These are phyloP conservation scores for Dillenia turbinata DNA, from an alignment of 164 flowering plant genomes.

Conservation along the genomic window DNA sequence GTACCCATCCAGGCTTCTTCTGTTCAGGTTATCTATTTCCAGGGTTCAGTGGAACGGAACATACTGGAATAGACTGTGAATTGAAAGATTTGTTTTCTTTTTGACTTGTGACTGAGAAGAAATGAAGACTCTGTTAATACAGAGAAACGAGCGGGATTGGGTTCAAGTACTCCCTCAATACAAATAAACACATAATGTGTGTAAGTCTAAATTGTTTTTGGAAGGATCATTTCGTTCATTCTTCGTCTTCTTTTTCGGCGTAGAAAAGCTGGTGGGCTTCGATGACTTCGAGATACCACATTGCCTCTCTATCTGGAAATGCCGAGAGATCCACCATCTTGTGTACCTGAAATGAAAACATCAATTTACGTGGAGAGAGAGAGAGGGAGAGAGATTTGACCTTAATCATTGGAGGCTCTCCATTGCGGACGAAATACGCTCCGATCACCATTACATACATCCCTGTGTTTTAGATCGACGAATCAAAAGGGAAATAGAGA, in stretches of 20 bases:
- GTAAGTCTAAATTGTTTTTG: neutral
- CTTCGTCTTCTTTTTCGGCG: constrained; percentile 25
- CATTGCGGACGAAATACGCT: constrained; percentile 28
- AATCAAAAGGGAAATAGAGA: neutral
- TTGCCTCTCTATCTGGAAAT: constrained; percentile 82
- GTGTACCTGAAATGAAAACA: constrained; percentile 57
- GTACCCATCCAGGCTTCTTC: too few species aligned
- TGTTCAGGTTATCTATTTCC: too few species aligned
- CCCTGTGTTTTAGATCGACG: constrained; percentile 29
- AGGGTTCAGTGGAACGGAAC: too few species aligned
- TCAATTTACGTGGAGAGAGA: neutral
- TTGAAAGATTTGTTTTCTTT: too few species aligned
- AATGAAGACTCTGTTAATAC: too few species aligned
- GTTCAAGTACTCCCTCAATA: too few species aligned
- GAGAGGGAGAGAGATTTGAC: constrained; percentile 19
- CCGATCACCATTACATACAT: constrained; percentile 95
- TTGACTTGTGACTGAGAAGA: too few species aligned
- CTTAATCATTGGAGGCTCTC: constrained; percentile 54
- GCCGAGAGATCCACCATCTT: constrained; percentile 89
- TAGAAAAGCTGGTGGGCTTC: constrained; percentile 82
- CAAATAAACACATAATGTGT: too few species aligned
- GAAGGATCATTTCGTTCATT: constrained; percentile 5
- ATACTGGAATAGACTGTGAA: too few species aligned
- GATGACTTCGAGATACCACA: constrained; percentile 94
- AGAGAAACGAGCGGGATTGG: too few species aligned